Conservation (phyloP, 768 basidiomycete genomes). For the Nidularia sp. region DNA sequence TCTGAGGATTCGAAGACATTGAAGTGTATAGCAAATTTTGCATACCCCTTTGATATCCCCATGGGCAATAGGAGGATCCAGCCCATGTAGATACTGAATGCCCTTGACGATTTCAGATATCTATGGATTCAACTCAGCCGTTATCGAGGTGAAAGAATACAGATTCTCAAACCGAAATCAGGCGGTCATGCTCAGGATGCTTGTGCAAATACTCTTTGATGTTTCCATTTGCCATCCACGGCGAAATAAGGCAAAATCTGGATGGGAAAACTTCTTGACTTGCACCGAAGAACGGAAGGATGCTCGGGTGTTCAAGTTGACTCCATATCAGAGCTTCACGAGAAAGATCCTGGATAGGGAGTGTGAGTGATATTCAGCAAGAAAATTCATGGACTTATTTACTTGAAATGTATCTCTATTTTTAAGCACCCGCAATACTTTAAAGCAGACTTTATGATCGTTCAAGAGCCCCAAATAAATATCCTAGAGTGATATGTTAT, state of each 20-base stretch:
- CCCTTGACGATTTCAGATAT: slow-evolving; percentile 27
- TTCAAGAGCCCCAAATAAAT: slow-evolving; percentile 11
- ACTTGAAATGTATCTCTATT: no score
- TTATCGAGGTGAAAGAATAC: not conserved
- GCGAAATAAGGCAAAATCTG: slow-evolving; percentile 14
- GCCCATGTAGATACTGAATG: slow-evolving; percentile 30
- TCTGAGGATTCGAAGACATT: not conserved
- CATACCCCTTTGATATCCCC: slow-evolving; percentile 37
- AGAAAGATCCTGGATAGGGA: slow-evolving; percentile 11
- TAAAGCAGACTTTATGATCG: slow-evolving; percentile 10
- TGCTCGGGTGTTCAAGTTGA: slow-evolving; percentile 18
- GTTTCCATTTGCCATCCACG: slow-evolving; percentile 17
- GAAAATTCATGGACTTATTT: no score
- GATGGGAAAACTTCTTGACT: slow-evolving; percentile 7
- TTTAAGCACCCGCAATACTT: slow-evolving; percentile 14
- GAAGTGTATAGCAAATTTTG: no score
- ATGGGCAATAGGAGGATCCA: slow-evolving; percentile 34
- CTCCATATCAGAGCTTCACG: slow-evolving; percentile 17
- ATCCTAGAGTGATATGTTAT: slow-evolving; percentile 7
- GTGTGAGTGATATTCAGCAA: not conserved
- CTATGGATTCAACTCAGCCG: slow-evolving; percentile 4
- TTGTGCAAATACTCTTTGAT: slow-evolving; percentile 13
- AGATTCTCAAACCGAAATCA: slow-evolving; percentile 11
- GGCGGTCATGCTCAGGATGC: slow-evolving; percentile 18
- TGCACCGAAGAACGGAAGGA: slow-evolving; percentile 19